Conservation (phyloP, 2,329 filamentous ascomycete genomes). For the Fusarium oligoseptatum region DNA sequence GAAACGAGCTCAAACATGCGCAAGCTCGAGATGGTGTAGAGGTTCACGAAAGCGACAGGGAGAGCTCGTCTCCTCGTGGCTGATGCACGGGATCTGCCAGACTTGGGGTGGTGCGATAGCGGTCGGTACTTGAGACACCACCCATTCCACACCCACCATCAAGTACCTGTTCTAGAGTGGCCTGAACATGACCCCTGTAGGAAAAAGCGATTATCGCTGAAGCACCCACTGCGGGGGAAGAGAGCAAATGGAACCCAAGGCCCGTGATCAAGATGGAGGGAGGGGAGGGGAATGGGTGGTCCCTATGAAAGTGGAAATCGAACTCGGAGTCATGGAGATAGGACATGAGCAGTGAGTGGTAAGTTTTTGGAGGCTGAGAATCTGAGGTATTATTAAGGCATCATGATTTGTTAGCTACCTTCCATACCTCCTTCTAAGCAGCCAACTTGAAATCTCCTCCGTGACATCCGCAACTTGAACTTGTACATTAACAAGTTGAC, state of each 20-base stretch:
- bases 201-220: slow-evolving; percentile 6
- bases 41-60: slow-evolving; percentile 21
- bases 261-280: neutral
- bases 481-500: slow-evolving; percentile 21
- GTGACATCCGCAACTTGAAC: slow-evolving; percentile 30
- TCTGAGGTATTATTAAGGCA: slow-evolving; percentile 3
- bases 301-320: slow-evolving; percentile 1
- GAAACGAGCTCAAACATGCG: slow-evolving; percentile 60
- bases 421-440: neutral
- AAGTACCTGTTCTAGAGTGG: slow-evolving; percentile 21
- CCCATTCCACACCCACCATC: neutral
- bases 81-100: neutral
- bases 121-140: slow-evolving; percentile 9
- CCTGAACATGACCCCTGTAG: slow-evolving; percentile 13
- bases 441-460: slow-evolving; percentile 11
- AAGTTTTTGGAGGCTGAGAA: neutral
- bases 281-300: neutral
- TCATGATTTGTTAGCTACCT: slow-evolving; percentile 1
- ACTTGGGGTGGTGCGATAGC: slow-evolving; percentile 25
- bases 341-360: neutral
- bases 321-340: slow-evolving; percentile 9
- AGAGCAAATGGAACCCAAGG: neutral
- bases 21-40: slow-evolving; percentile 39
- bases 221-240: slow-evolving; percentile 8
- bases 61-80: slow-evolving; percentile 11